Percentiles rank a stretch among this genome's conserved stretches.
Evolutionary conservation across 2,329 filamentous ascomycete genomes (phyloP).

Genomic region (Aspergillus ustus): DNA sequence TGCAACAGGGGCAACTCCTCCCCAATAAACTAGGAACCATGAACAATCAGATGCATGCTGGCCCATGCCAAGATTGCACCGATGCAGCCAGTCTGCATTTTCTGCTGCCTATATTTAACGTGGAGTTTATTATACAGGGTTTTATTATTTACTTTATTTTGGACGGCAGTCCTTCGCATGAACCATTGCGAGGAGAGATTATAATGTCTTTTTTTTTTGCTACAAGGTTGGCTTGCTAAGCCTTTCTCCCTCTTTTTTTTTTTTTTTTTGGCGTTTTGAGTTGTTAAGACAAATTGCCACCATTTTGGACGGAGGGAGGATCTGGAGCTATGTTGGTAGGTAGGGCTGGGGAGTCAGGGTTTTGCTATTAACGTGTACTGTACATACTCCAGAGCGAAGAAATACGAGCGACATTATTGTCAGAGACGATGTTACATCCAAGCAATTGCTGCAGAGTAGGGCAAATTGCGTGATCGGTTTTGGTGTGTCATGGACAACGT

Average conservation of each 20-base stretch:
- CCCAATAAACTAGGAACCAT: slow-evolving; percentile 31
- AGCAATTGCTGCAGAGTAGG: slow-evolving; percentile 8
- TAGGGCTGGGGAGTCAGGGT: slow-evolving; percentile 28
- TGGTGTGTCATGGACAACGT: slow-evolving; percentile 29
- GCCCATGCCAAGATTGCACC: slow-evolving; percentile 19
- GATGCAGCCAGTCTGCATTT: slow-evolving; percentile 9
- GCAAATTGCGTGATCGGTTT: slow-evolving; percentile 35
- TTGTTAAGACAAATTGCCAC: slow-evolving; percentile 28
- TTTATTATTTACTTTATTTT: slow-evolving; percentile 15
- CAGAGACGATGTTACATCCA: slow-evolving; percentile 9
- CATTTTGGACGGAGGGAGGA: slow-evolving; percentile 22
- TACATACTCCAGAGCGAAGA: neutral
- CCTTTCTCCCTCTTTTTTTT: too few relatives aligned
- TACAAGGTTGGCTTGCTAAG: neutral
- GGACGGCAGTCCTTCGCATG: slow-evolving; percentile 14
- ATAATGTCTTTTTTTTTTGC: slow-evolving; percentile 13
- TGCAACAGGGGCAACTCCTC: slow-evolving; percentile 39
- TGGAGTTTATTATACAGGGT: slow-evolving; percentile 19
- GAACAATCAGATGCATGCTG: slow-evolving; percentile 20
- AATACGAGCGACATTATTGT: neutral
- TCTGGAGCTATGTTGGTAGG: slow-evolving; percentile 10
- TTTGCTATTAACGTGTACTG: neutral
- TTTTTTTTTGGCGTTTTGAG: slow-evolving; percentile 21
- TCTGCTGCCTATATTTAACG: slow-evolving; percentile 20
- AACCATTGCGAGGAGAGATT: slow-evolving; percentile 3